These are phyloP conservation scores for Fusarium mexicanum DNA, from an alignment of 2,329 filamentous ascomycete species.

Conservation along the genomic window DNA sequence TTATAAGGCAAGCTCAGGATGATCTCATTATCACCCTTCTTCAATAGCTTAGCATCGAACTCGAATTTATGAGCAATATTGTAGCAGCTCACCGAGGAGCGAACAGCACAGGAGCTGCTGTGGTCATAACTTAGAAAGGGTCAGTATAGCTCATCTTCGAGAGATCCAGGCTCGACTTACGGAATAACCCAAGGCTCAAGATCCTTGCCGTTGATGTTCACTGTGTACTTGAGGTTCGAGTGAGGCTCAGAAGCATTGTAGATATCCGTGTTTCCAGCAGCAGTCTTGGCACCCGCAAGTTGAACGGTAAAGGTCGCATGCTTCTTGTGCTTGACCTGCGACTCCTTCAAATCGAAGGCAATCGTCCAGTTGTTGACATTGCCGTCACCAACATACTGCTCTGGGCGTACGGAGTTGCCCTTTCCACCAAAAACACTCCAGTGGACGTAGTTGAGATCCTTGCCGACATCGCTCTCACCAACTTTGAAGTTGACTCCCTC, in stretches of 20 bases:
- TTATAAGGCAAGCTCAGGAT: conserved; percentile 68
- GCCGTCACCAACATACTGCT: conserved; percentile 55
- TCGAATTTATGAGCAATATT: conserved; percentile 68
- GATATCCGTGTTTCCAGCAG: conserved; percentile 68
- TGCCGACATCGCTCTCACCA: conserved; percentile 58
- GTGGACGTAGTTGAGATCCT: conserved; percentile 71
- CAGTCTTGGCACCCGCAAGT: conserved; percentile 68
- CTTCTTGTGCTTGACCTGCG: conserved; percentile 53
- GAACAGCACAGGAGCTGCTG: conserved; percentile 65
- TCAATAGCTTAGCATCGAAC: conserved; percentile 61
- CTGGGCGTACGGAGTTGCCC: conserved; percentile 57
- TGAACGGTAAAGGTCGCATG: conserved; percentile 70
- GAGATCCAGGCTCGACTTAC: conserved; percentile 43
- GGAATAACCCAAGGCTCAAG: conserved; percentile 66
- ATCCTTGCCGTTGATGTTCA: conserved; percentile 53
- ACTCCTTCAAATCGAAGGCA: conserved; percentile 57
- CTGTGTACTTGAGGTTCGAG: conserved; percentile 61
- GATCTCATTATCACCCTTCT: conserved; percentile 64
- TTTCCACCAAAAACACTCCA: conserved; percentile 71
- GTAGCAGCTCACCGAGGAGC: conserved; percentile 70
- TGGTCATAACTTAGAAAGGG: conserved; percentile 29
- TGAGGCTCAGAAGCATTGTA: conserved; percentile 64
- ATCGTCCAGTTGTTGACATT: conserved; percentile 69
- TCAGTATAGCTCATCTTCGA: neutral
- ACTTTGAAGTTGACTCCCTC: conserved; percentile 66